Evolutionary conservation across 345 rosid species (phyloP).

Genomic region (Hibiscus syriacus): DNA sequence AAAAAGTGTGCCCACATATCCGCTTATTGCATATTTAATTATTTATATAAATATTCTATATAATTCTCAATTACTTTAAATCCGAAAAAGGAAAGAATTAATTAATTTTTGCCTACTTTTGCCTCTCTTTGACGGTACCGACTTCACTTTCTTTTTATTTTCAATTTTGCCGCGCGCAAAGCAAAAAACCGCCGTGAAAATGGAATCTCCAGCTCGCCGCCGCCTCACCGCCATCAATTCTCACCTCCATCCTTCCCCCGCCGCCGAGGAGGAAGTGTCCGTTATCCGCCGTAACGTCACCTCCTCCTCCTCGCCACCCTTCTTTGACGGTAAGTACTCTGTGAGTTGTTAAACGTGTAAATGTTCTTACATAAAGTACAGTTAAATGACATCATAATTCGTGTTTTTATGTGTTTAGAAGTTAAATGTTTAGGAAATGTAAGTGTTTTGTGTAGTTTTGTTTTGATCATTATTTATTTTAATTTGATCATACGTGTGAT

Average conservation of each 20-base stretch:
- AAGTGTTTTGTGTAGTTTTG: not conserved
- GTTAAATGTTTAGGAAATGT: not conserved
- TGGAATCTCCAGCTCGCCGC: slow-evolving; percentile 48
- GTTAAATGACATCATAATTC: not conserved
- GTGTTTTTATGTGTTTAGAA: not conserved
- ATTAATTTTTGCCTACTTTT: not conserved
- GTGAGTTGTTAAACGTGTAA: not conserved
- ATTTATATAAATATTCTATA: not conserved
- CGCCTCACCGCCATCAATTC: slow-evolving; percentile 52
- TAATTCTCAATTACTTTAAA: not conserved
- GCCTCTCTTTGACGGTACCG: not conserved
- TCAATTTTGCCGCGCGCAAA: slow-evolving; percentile 7
- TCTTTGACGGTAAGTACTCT: slow-evolving; percentile 26
- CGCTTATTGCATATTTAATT: not conserved
- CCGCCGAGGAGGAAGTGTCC: slow-evolving; percentile 15
- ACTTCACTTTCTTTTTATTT: not conserved
- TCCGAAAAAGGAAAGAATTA: not conserved
- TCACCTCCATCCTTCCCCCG: slow-evolving; percentile 38
- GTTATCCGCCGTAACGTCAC: slow-evolving; percentile 29
- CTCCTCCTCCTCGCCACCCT: slow-evolving; percentile 32
- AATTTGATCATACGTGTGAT: not conserved
- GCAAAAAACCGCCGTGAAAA: not conserved
- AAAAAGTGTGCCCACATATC: not conserved
- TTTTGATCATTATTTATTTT: not conserved
- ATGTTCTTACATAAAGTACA: not conserved